Percentiles rank a stretch among this genome's conserved stretches.
Evolutionary conservation across 2,329 filamentous ascomycete genomes (phyloP).

Genomic region (Helotiales sp.): DNA sequence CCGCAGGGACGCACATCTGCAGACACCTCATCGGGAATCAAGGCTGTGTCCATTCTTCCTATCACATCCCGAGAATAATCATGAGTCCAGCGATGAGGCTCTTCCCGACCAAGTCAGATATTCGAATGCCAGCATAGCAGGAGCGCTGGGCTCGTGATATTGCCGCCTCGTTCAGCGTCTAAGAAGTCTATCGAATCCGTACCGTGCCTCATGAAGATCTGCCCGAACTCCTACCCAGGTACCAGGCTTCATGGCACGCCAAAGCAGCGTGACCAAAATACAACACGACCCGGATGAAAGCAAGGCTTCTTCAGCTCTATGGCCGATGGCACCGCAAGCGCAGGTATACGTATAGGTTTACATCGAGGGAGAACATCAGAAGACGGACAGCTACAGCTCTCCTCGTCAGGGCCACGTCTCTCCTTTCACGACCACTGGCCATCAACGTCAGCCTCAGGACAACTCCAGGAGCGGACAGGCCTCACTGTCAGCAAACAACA

Average conservation of each 20-base stretch:
- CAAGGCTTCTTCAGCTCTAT: background rate
- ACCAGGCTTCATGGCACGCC: background rate
- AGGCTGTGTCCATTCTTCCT: no score
- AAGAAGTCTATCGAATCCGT: background rate
- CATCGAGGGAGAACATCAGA: background rate
- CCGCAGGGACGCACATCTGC: no score
- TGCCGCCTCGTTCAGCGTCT: background rate
- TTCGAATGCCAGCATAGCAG: background rate
- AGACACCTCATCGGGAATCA: no score
- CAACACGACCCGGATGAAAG: background rate
- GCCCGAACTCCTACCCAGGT: background rate
- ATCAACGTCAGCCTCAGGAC: background rate
- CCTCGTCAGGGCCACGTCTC: background rate
- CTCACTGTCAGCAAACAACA: background rate
- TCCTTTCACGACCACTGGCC: background rate
- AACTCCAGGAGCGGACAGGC: background rate
- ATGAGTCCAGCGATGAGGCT: no score
- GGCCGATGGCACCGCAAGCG: constrained; percentile 9
- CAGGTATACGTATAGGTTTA: constrained; percentile 4
- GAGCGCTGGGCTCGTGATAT: background rate
- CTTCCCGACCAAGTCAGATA: background rate
- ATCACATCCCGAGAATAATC: no score
- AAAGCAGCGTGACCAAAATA: background rate
- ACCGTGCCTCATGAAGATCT: background rate
- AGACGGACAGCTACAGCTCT: background rate